Evolutionary conservation across 2,329 filamentous ascomycete species (phyloP).

Genomic region (Stemphylium beticola): DNA sequence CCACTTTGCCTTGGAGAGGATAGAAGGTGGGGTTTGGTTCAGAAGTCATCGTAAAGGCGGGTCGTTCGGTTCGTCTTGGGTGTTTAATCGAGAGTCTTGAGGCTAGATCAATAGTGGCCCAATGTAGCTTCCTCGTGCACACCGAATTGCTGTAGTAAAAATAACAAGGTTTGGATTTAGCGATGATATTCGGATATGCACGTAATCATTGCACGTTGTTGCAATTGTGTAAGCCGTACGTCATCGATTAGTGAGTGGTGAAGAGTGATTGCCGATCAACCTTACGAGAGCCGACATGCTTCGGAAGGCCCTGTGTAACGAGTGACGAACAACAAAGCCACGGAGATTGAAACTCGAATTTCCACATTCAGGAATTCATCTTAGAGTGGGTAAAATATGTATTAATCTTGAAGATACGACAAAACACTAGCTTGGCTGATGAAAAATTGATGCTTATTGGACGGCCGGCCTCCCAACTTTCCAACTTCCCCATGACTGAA

Average conservation of each 20-base stretch:
- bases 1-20: constrained; percentile 46
- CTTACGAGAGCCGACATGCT: constrained; percentile 8
- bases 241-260: neutral
- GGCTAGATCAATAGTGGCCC: neutral
- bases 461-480: neutral
- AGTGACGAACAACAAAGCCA: neutral
- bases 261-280: constrained; percentile 6
- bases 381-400: neutral
- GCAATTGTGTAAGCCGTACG: neutral
- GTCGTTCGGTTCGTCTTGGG: neutral
- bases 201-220: neutral
- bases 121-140: neutral
- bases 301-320: neutral
- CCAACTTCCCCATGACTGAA: neutral
- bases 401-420: constrained; percentile 13
- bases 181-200: neutral
- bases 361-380: neutral
- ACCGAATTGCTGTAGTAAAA: neutral
- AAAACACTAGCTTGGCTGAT: constrained; percentile 1
- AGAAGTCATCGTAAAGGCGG: constrained; percentile 19
- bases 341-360: neutral
- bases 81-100: neutral
- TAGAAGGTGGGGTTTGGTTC: constrained; percentile 9
- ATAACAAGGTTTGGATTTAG: neutral
- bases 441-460: neutral